phyloP scores from a whole-genome alignment of 768 basidiomycete genomes.

The Naganishia kalamii region DNA sequence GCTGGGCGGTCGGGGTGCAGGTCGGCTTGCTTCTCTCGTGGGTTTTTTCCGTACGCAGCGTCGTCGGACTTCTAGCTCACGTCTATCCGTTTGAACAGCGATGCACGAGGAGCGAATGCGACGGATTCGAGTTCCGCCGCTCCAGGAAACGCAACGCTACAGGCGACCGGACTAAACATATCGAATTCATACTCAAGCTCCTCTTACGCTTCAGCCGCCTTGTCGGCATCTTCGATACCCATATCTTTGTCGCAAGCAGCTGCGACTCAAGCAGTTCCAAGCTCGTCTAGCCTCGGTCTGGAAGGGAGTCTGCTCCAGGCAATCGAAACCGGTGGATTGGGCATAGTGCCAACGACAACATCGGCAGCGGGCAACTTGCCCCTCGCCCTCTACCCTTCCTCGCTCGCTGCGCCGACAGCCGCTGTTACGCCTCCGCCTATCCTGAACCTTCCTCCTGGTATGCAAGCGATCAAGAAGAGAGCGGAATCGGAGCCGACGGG shows the following conservation, averaged over 20 bases:
- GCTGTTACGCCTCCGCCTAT: neutral
- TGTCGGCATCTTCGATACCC: no score
- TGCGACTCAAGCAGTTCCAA: no score
- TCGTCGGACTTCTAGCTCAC: neutral
- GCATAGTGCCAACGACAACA: neutral
- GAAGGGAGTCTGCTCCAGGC: neutral
- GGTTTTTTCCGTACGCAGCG: neutral
- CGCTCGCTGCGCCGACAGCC: neutral
- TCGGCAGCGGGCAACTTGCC: neutral
- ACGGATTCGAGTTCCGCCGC: no score
- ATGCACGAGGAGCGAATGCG: neutral
- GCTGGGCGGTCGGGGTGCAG: neutral
- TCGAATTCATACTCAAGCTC: no score
- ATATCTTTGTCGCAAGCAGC: no score
- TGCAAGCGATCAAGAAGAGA: neutral
- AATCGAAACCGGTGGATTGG: neutral
- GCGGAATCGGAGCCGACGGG: neutral
- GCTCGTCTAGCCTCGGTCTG: neutral
- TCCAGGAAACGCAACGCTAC: no score
- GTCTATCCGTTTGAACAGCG: neutral
- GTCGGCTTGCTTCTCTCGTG: neutral
- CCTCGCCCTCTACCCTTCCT: neutral
- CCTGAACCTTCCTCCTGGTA: neutral
- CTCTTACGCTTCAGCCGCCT: no score
- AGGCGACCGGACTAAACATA: no score